Evolutionary conservation across 2,329 filamentous ascomycete species (phyloP), one percentile per base, ranked within the genome.

Genomic region (Sporothrix curviconia): DNA sequence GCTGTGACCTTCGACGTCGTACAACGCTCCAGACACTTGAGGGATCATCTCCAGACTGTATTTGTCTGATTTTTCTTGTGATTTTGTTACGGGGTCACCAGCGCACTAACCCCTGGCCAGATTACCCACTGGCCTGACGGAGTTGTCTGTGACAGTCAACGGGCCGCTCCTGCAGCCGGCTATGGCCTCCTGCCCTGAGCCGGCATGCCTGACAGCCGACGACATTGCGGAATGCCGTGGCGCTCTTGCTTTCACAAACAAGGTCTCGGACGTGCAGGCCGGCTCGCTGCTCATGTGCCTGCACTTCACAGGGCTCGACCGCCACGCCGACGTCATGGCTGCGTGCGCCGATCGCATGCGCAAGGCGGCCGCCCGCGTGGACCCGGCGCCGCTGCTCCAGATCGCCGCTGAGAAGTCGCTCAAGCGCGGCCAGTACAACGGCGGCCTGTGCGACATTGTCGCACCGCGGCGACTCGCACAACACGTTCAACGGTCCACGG

Each of bases 401-500:
- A 78, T 87, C 22, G 77, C 95, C 37, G 76, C 80, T 60, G 72
- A 74, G 57, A 79, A 82, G 56, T 81, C 80, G 12, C 79, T 78
- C 65, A 79, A 80, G 55, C 86, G 90, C 67, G 92, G 92, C 7
- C 74, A 72, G 8, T 99, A 99, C 70, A 69, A 76, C 11, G 94
- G 94, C 61, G 92, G 92, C 4, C 74, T 99, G 77, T 85, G 92
- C 70, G 94, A 99, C 71, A 97, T 99, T 70, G 94, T 99, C 59
- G 94, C 64, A 99, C 94, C 7, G 94, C 64, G 94, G 94, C 68
- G 94, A 99, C 75, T 87, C 88, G 19, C 92, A 97, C 78, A 90
- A 95, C 72, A 99, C 94, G 34, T 99, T 96, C 83, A 99, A 99
- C 72, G 92, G 70, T 94, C 88, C 65, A 99, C 94, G 4, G 96